Base-by-base conservation (phyloP, 805 yeast species). In the Sugiyamaella americana region DNA sequence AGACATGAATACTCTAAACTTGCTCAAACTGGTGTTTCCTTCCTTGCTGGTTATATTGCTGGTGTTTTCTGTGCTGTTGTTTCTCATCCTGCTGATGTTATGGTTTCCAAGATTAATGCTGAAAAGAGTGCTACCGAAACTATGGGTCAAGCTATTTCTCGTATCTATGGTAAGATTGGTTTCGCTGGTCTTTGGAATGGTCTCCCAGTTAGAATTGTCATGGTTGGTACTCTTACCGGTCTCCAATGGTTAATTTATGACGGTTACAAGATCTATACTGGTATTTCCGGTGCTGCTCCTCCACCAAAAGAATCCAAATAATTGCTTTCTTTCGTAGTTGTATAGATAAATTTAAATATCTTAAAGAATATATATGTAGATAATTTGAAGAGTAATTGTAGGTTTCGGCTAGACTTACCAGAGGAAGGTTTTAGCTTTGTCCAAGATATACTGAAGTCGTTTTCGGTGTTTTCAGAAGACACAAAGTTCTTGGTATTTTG, bases 51-150 rank as follows among this genome's bases (percentile, higher is more conserved):
- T 64, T 91, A 91, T 71, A 78, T 91, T 62, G 98, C 98, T 8
- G 98, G 98, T 81, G 82, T 93, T 47, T 79, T 89, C 71, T 91
- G 97, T 73, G 98, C 98, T 5, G 71, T 84, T 44, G 93, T 89
- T 16, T 89, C 97, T 22, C 97, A 93, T 66, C 98, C 98, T 18
- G 98, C 98, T n/a, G 98, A 91, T 67, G 97, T 91, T 29, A 82
- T 93, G 95, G 98, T 91, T 21, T 85, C 95, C 41, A 86, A 88
- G 75, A 79, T 93, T 60, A 89, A 87, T 64, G 75, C 83, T 50
- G 88, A 80, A 58, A 79, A 77, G 59, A 68, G 66, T 62, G 74
- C 81, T 29, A 73, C 73, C 42, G 95, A 88, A 69, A 61, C 83
- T 3, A 73, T 77, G 58, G 80, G 82, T 23, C 69, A 71, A 26